Conservation (phyloP, 345 rosid genomes). For the Syzygium aromaticum region DNA sequence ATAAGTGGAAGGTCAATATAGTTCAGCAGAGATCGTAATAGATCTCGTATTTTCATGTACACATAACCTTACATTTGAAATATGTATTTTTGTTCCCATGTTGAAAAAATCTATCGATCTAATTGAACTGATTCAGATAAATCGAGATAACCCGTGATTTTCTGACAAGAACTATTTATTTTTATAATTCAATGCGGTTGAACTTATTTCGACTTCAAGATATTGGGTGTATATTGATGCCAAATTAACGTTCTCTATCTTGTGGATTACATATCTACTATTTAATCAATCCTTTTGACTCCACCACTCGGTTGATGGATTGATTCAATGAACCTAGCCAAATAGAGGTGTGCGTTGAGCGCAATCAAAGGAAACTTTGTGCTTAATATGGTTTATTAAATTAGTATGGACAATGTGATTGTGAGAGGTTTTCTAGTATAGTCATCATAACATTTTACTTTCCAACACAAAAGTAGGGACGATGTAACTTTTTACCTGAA, state of each 20-base stretch:
- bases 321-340: not conserved
- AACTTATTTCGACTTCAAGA: not conserved
- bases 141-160: not conserved
- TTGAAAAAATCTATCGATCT: not conserved
- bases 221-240: not conserved
- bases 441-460: not conserved
- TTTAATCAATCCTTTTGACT: not conserved
- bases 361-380: not conserved
- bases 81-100: not conserved
- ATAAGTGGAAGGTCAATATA: not conserved
- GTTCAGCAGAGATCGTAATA: accelerated
- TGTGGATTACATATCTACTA: not conserved
- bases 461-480: not conserved
- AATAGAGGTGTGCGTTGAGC: not conserved
- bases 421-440: not conserved
- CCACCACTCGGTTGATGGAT: not conserved
- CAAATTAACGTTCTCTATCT: not conserved
- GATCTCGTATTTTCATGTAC: not conserved
- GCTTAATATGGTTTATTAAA: not conserved
- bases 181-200: not conserved
- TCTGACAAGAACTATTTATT: not conserved
- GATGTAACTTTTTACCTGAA: not conserved
- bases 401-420: not conserved
- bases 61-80: not conserved
- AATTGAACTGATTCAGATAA: not conserved